phyloP scores from a whole-genome alignment of 2,329 filamentous ascomycete genomes.

The Amylocarpus encephaloides region DNA sequence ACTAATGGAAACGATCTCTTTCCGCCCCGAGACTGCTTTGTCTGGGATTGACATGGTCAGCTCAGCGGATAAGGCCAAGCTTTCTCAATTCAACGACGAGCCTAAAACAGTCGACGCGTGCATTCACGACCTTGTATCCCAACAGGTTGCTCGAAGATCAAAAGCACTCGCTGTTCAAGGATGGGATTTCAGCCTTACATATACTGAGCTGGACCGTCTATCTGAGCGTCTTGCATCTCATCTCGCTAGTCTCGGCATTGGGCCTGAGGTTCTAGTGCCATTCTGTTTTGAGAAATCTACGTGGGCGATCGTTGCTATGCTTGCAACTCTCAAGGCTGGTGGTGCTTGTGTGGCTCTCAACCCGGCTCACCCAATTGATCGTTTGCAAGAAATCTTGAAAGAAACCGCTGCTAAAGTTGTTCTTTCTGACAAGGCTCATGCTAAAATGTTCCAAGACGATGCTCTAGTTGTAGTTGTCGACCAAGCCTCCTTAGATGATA shows the following conservation, averaged over 20 bases:
- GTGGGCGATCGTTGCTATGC: slow-evolving; percentile 22
- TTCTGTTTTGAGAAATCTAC: slow-evolving; percentile 25
- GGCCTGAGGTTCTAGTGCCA: slow-evolving; percentile 15
- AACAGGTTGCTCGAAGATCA: no score
- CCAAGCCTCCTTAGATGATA: not conserved
- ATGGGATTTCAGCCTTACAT: slow-evolving; percentile 11
- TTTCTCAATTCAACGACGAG: no score
- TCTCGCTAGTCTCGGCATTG: slow-evolving; percentile 14
- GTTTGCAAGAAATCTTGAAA: slow-evolving; percentile 8
- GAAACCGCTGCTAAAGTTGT: not conserved
- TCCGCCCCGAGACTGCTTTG: no score
- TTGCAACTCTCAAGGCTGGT: slow-evolving; percentile 23
- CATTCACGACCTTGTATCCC: no score
- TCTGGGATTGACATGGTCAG: no score
- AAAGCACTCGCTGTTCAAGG: no score
- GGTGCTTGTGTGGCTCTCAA: slow-evolving; percentile 27
- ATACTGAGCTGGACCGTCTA: slow-evolving; percentile 15
- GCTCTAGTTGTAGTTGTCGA: not conserved
- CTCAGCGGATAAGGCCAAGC: no score
- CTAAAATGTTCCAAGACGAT: no score
- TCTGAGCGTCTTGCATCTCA: slow-evolving; percentile 14
- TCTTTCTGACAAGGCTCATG: not conserved
- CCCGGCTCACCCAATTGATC: slow-evolving; percentile 22
- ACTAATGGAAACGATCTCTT: no score
- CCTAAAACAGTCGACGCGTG: no score